Conservation (phyloP, 2,329 filamentous ascomycete species). For the Aspergillus pseudonomiae region DNA sequence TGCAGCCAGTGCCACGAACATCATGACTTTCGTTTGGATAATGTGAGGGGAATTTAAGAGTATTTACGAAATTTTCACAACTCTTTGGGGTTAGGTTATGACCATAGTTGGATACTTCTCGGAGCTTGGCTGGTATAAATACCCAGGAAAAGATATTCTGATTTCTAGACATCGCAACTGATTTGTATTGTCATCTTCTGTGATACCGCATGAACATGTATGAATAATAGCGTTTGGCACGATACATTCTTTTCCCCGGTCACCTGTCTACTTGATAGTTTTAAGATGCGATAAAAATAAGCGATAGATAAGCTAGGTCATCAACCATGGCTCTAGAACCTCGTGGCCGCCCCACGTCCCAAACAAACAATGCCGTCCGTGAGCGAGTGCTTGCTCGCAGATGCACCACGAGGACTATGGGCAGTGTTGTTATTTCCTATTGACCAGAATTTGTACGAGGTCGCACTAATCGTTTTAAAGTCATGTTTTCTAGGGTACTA, state of each 20-base stretch:
- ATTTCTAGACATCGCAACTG: neutral
- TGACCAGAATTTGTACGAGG: neutral
- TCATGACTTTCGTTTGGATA: neutral
- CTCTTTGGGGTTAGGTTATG: neutral
- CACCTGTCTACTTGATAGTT: too few relatives aligned
- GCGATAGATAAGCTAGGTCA: neutral
- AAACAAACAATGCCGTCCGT: constrained; percentile 8
- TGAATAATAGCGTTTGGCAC: neutral
- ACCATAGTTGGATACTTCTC: neutral
- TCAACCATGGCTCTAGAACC: constrained; percentile 16
- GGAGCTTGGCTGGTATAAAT: neutral
- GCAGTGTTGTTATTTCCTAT: neutral
- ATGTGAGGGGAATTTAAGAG: neutral
- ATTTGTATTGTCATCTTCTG: neutral
- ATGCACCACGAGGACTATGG: neutral
- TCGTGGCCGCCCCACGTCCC: constrained; percentile 12
- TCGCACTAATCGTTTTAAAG: neutral
- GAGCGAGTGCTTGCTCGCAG: neutral
- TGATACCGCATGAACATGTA: neutral
- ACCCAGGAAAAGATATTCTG: neutral
- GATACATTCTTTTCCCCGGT: neutral
- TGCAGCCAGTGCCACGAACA: constrained; percentile 8
- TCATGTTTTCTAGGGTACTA: neutral
- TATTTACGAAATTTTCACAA: neutral
- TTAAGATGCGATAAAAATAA: constrained; percentile 1